These are phyloP conservation scores for Saccharomycopsis crataegensis DNA, from an alignment of 1,139 yeast genomes.

Conservation along the genomic window DNA sequence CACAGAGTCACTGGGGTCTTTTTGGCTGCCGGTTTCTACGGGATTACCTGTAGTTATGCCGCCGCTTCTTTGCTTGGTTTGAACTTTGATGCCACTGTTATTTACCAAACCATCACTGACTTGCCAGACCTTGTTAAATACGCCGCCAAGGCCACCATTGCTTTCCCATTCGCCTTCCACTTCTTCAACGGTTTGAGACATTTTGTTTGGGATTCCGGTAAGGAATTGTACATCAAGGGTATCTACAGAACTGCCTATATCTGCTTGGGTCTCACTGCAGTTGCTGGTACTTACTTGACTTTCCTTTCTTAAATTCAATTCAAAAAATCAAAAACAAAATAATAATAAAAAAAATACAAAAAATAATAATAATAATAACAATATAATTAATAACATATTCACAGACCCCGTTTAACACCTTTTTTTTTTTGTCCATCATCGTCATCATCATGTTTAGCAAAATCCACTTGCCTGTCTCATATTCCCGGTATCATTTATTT, in stretches of 20 bases:
- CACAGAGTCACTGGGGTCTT: constrained; percentile 89
- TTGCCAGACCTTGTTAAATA: constrained; percentile 60
- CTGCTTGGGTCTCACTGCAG: constrained; percentile 65
- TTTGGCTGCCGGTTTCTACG: constrained; percentile 74
- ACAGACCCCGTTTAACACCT: no score
- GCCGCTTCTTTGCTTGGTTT: constrained; percentile 57
- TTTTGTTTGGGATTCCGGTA: constrained; percentile 84
- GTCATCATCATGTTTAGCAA: no score
- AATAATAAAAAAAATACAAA: neutral
- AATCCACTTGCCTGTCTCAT: no score
- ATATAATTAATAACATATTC: neutral
- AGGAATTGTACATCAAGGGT: constrained; percentile 70
- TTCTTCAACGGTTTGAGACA: constrained; percentile 84
- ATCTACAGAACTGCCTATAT: constrained; percentile 89
- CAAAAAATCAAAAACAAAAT: neutral
- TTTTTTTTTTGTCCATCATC: no score
- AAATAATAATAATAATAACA: neutral
- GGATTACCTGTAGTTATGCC: constrained; percentile 68
- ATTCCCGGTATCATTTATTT: no score
- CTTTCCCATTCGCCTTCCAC: constrained; percentile 86
- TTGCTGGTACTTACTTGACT: constrained; percentile 53
- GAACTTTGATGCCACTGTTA: constrained; percentile 31
- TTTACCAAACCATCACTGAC: constrained; percentile 28
- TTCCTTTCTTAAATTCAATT: constrained; percentile 28
- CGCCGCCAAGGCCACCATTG: constrained; percentile 58